These are phyloP conservation scores for Plasmodium adleri DNA, from an alignment of 169 alveolate species.

Conservation along the genomic window DNA sequence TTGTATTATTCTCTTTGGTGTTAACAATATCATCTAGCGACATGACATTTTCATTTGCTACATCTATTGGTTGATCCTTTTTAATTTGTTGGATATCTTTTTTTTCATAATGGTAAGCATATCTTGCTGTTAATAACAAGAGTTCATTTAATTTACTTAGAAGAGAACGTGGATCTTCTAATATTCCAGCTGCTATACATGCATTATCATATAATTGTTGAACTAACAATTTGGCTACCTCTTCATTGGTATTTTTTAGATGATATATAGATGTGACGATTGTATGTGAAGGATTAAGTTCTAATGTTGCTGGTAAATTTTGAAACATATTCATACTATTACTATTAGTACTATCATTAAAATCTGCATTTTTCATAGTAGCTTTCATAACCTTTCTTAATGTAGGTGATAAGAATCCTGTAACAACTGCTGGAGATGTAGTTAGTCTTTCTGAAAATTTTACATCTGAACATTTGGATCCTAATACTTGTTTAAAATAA, in stretches of 20 bases:
- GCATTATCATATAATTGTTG: constrained; percentile 92
- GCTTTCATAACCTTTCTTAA: constrained; percentile 89
- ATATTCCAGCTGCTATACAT: constrained; percentile 93
- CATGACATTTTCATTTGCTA: constrained; percentile 3
- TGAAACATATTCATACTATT: constrained; percentile 66
- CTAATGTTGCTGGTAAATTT: constrained; percentile 88
- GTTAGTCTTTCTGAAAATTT: constrained; percentile 91
- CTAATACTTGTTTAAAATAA: constrained; percentile 79
- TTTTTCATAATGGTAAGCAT: constrained; percentile 83
- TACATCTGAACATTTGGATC: constrained; percentile 85
- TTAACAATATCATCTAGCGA: background rate
- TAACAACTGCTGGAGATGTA: constrained; percentile 92
- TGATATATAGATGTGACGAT: constrained; percentile 81
- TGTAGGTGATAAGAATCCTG: constrained; percentile 91
- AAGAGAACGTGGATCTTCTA: constrained; percentile 93
- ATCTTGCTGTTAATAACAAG: constrained; percentile 85
- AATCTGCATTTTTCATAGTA: constrained; percentile 84
- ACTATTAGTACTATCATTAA: constrained; percentile 55
- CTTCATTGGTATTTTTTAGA: constrained; percentile 81
- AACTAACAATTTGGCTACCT: constrained; percentile 85
- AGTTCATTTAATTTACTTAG: constrained; percentile 88
- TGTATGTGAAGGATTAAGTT: constrained; percentile 88
- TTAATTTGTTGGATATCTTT: background rate
- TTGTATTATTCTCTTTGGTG: background rate
- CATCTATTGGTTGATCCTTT: constrained; percentile 5